These are phyloP conservation scores for Dipodascus geniculatus DNA, from an alignment of 805 yeast species.

Conservation along the genomic window DNA sequence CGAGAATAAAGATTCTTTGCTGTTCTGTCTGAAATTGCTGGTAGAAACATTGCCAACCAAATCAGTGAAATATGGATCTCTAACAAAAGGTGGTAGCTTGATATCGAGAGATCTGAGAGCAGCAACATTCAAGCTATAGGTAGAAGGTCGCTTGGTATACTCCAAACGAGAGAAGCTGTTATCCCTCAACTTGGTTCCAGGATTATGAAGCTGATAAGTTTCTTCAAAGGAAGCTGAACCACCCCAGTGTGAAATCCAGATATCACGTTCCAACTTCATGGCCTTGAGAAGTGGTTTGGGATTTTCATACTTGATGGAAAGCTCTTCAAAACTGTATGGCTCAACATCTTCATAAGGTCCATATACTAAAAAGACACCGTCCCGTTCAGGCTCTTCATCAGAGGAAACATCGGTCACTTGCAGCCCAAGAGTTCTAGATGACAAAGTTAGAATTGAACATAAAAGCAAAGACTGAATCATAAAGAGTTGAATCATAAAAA, in stretches of 20 bases:
- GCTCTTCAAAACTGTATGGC: slow-evolving; percentile 37
- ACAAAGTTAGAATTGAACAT: no score
- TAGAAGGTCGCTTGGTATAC: slow-evolving; percentile 29
- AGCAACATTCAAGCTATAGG: slow-evolving; percentile 40
- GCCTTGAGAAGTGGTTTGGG: slow-evolving; percentile 55
- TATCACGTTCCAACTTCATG: slow-evolving; percentile 49
- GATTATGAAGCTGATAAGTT: slow-evolving; percentile 67
- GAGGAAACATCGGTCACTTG: slow-evolving; percentile 15
- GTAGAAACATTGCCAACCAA: slow-evolving; percentile 91
- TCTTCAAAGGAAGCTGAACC: slow-evolving; percentile 67
- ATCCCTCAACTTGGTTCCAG: slow-evolving; percentile 51
- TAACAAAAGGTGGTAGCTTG: slow-evolving; percentile 37
- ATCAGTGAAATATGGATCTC: slow-evolving; percentile 75
- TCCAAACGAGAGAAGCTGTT: slow-evolving; percentile 61
- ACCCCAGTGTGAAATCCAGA: slow-evolving; percentile 88
- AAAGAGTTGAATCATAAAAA: no score
- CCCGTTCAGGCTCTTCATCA: slow-evolving; percentile 21
- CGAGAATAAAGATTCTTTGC: slow-evolving; percentile 34
- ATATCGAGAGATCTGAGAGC: slow-evolving; percentile 53
- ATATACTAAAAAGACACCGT: slow-evolving; percentile 30
- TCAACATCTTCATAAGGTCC: slow-evolving; percentile 41
- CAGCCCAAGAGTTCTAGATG: slow-evolving; percentile 29
- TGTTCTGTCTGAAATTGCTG: slow-evolving; percentile 29
- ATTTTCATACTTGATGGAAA: slow-evolving; percentile 51
- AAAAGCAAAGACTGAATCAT: no score